A percentile compares a stretch with the other conserved stretches of the same genome.
Evolutionary conservation across 108 stramenopile species (phyloP).

Genomic region (Cylindrotheca closterium): DNA sequence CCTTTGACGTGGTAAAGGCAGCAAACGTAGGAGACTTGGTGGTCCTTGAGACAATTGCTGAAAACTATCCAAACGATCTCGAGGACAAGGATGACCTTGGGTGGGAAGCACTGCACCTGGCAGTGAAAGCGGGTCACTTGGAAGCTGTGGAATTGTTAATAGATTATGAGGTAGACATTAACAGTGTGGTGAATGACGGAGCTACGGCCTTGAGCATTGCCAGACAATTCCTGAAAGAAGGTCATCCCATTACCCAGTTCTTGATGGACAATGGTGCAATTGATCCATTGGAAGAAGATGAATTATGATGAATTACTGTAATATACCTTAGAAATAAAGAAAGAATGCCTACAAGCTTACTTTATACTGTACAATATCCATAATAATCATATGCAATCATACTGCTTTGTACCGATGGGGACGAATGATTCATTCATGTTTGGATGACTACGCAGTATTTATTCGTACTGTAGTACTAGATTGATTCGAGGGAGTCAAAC

Average conservation of each 20-base stretch:
- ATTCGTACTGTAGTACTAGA: too few relatives aligned
- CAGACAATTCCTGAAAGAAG: conserved; percentile 18
- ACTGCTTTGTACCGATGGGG: too few relatives aligned
- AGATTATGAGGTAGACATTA: conserved; percentile 32
- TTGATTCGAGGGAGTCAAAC: too few relatives aligned
- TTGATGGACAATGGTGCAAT: conserved; percentile 14
- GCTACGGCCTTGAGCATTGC: conserved; percentile 22
- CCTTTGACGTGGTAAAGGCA: conserved; percentile 13
- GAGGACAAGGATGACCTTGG: conserved; percentile 38
- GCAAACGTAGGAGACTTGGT: conserved; percentile 28
- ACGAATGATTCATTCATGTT: too few relatives aligned
- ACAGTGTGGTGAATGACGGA: conserved; percentile 11
- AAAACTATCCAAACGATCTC: conserved; percentile 14
- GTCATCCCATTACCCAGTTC: conserved; percentile 35
- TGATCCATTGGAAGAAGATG: not conserved
- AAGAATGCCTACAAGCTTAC: not conserved
- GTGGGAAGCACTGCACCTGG: conserved; percentile 55
- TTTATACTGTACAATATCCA: too few relatives aligned
- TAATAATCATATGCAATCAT: too few relatives aligned
- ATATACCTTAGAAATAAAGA: too few relatives aligned
- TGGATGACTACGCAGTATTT: too few relatives aligned
- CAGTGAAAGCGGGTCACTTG: conserved; percentile 29
- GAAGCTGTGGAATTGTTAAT: conserved; percentile 40
- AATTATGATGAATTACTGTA: not conserved
- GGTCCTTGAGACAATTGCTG: conserved; percentile 5